Evolutionary conservation across 176 grass and related monocot species (phyloP).

Genomic region (Microstegium vimineum): DNA sequence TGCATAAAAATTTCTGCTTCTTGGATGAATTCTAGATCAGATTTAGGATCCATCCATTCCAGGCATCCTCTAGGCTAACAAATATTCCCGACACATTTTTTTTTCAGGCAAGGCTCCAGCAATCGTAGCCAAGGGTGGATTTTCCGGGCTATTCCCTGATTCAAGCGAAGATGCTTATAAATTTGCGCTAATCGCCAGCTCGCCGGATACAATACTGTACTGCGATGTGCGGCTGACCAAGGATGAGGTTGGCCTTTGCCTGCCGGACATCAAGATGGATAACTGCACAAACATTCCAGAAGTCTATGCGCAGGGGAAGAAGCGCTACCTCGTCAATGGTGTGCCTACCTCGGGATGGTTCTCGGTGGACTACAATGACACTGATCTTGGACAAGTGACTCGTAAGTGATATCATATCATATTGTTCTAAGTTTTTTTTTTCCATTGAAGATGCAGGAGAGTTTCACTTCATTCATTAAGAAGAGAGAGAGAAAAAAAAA

Average conservation of each 20-base stretch:
- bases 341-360: constrained; percentile 57
- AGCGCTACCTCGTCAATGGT: constrained; percentile 61
- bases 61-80: constrained; percentile 6
- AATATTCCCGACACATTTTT: neutral
- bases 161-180: constrained; percentile 53
- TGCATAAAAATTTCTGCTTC: neutral
- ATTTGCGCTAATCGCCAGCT: constrained; percentile 38
- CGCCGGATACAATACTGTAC: constrained; percentile 44
- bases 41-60: neutral
- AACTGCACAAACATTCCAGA: constrained; percentile 58
- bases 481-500: neutral
- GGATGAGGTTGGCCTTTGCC: constrained; percentile 65
- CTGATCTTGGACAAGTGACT: constrained; percentile 41
- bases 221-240: constrained; percentile 80
- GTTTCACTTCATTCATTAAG: neutral
- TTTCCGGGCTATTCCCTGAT: constrained; percentile 84
- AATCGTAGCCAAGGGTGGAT: constrained; percentile 75
- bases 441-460: neutral
- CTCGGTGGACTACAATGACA: constrained; percentile 61
- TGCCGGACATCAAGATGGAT: constrained; percentile 66
- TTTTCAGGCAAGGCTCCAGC: constrained; percentile 63
- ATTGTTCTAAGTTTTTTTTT: neutral
- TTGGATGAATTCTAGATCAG: neutral
- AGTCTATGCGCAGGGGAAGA: constrained; percentile 26
- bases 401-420: constrained; percentile 48